Conservation (phyloP, 202 grass and related monocot species). For the Cymbopogon flexuosus region DNA sequence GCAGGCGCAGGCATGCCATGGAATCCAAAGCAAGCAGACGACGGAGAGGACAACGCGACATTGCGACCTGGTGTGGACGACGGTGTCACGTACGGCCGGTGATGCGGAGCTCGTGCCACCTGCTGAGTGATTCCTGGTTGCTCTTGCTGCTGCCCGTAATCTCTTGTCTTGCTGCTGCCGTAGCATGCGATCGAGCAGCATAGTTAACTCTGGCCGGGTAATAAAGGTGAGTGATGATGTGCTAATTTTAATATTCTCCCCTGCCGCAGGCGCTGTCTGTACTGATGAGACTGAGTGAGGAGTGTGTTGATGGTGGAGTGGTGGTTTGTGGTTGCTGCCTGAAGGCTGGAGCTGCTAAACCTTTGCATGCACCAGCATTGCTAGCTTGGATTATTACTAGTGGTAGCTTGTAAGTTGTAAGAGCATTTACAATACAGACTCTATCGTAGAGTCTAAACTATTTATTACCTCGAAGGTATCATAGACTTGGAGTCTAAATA, state of each 20-base stretch:
- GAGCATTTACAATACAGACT: too few species aligned
- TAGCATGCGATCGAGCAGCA: constrained; percentile 34
- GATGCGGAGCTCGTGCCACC: constrained; percentile 20
- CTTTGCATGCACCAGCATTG: not conserved
- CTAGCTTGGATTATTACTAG: too few species aligned
- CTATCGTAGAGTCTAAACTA: too few species aligned
- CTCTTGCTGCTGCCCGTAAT: not conserved
- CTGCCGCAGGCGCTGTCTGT: constrained; percentile 25
- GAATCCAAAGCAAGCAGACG: constrained; percentile 39
- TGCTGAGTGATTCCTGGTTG: constrained; percentile 30
- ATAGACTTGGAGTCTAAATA: too few species aligned
- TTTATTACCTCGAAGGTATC: too few species aligned
- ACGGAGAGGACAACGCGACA: not conserved
- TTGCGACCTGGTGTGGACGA: not conserved
- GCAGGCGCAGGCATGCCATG: not conserved
- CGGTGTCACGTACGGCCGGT: not conserved
- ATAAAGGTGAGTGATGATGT: constrained; percentile 16
- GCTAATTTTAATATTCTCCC: constrained; percentile 34
- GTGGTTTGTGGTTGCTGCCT: not conserved
- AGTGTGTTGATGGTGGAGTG: not conserved
- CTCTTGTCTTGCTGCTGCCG: constrained; percentile 21
- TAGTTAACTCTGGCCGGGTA: constrained; percentile 20
- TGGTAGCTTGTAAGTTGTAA: constrained; percentile 36
- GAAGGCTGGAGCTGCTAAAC: not conserved
- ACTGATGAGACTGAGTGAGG: not conserved